phyloP scores from a whole-genome alignment of 2,329 filamentous ascomycete species.

The Aureobasidium sp. region DNA sequence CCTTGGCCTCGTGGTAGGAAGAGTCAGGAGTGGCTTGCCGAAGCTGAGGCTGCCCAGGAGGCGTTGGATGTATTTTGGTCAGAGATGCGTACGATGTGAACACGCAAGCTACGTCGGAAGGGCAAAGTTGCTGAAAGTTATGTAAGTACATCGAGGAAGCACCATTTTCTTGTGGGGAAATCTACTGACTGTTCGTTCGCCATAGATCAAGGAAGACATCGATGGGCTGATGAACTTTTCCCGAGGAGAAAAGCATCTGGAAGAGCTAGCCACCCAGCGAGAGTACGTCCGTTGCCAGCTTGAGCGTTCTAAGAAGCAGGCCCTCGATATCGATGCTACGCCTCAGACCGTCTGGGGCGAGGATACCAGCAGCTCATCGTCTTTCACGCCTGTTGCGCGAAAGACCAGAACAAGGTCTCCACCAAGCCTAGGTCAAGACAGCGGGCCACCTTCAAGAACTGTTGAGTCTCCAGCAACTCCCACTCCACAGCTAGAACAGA shows the following conservation, averaged over 20 bases:
- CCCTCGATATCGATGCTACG: background rate
- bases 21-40: background rate
- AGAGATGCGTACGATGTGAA: background rate
- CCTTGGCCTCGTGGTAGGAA: background rate
- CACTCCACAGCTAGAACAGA: background rate
- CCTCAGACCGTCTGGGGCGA: conserved; percentile 1
- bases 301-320: background rate
- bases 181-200: background rate
- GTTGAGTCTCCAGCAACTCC: background rate
- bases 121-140: background rate
- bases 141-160: background rate
- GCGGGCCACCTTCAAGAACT: background rate
- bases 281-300: background rate
- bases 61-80: background rate
- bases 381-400: background rate
- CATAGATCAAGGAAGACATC: background rate
- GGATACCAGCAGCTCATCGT: background rate
- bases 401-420: background rate
- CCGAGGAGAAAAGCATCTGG: background rate
- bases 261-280: background rate
- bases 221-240: background rate
- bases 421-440: background rate
- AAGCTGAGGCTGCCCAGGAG: background rate
- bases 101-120: background rate
- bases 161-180: background rate